These are phyloP conservation scores for Rubus idaeus DNA, from an alignment of 306 rosid species.

Conservation along the genomic window DNA sequence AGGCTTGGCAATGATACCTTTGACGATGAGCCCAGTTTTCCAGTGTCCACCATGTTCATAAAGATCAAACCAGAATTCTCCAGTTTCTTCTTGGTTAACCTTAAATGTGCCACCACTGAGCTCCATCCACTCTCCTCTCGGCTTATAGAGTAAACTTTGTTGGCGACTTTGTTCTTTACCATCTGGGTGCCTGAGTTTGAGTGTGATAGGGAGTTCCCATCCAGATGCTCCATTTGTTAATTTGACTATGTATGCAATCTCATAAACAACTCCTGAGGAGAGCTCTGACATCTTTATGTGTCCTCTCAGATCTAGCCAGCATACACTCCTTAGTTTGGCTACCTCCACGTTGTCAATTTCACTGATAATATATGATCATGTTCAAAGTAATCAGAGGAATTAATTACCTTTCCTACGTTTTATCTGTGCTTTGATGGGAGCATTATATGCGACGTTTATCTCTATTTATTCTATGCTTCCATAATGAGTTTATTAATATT, in stretches of 20 bases:
- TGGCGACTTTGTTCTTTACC: background rate
- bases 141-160: slow-evolving; percentile 17
- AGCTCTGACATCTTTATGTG: slow-evolving; percentile 21
- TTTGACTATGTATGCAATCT: slow-evolving; percentile 17
- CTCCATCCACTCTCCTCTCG: slow-evolving; percentile 18
- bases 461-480: too few relatives aligned
- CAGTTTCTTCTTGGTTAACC: background rate
- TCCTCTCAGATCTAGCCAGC: slow-evolving; percentile 21
- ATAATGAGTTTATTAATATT: too few relatives aligned
- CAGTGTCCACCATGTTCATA: background rate
- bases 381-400: too few relatives aligned
- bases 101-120: background rate
- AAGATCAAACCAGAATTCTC: background rate
- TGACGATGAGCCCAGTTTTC: slow-evolving; percentile 18
- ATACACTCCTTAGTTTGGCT: background rate
- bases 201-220: slow-evolving; percentile 24
- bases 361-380: background rate
- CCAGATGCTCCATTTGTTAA: slow-evolving; percentile 23
- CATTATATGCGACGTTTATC: too few relatives aligned
- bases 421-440: too few relatives aligned
- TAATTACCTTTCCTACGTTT: too few relatives aligned
- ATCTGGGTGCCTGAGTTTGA: slow-evolving; percentile 1
- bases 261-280: slow-evolving; percentile 10
- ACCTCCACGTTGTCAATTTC: slow-evolving; percentile 22
- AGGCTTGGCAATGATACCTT: slow-evolving; percentile 8